These are phyloP conservation scores for Litsea cubeba DNA, from an alignment of 164 flowering plant genomes.

Conservation along the genomic window DNA sequence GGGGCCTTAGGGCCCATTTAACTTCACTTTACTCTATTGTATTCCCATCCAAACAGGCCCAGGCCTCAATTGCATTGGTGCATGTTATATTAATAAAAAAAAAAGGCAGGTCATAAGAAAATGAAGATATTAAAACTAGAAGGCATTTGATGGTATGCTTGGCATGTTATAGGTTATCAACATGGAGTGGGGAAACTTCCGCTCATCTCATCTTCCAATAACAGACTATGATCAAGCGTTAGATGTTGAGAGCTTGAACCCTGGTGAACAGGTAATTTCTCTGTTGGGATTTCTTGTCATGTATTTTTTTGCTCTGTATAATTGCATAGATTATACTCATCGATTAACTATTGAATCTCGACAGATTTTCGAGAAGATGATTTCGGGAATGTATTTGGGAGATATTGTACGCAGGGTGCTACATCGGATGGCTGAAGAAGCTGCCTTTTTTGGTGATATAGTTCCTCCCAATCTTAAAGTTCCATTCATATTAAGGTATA, in stretches of 20 bases:
- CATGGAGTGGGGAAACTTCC: conserved; percentile 98
- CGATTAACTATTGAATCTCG: conserved; percentile 9
- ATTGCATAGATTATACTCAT: background rate
- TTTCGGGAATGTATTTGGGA: conserved; percentile 97
- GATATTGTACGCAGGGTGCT: conserved; percentile 82
- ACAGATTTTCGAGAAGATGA: conserved; percentile 90
- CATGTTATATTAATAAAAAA: background rate
- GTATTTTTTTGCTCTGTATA: background rate
- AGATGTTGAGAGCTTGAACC: conserved; percentile 81
- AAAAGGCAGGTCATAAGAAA: background rate
- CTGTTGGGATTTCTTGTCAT: background rate
- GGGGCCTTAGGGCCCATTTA: no score
- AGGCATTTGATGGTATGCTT: background rate
- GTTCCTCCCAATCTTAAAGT: conserved; percentile 69
- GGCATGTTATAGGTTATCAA: conserved; percentile 66
- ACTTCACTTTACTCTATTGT: no score
- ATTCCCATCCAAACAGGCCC: no score
- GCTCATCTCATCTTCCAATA: conserved; percentile 81
- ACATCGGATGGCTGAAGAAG: conserved; percentile 85
- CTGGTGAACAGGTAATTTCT: conserved; percentile 74
- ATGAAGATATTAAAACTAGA: background rate
- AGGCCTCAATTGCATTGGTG: no score
- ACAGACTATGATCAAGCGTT: conserved; percentile 78
- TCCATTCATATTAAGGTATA: conserved; percentile 70
- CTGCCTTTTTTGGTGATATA: conserved; percentile 77